phyloP scores from a whole-genome alignment of 2,329 filamentous ascomycete species.

The Fusarium sp. region DNA sequence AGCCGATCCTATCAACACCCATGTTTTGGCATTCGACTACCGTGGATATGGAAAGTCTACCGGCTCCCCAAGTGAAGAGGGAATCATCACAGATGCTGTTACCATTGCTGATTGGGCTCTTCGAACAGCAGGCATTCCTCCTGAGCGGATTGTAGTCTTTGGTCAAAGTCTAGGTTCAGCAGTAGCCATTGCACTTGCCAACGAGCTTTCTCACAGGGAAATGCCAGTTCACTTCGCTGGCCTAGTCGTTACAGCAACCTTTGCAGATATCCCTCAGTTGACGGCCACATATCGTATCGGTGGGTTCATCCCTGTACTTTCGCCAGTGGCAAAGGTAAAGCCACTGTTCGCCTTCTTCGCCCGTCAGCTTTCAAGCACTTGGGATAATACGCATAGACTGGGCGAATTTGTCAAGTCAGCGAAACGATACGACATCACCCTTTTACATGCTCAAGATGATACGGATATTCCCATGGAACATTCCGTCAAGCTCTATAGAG shows the following conservation, averaged over 20 bases:
- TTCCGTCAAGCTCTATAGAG: constrained; percentile 58
- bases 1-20: constrained; percentile 61
- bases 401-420: constrained; percentile 48
- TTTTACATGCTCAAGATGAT: constrained; percentile 59
- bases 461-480: constrained; percentile 58
- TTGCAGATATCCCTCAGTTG: constrained; percentile 59
- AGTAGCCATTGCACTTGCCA: constrained; percentile 49
- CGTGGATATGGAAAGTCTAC: constrained; percentile 67
- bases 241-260: constrained; percentile 61
- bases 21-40: constrained; percentile 70
- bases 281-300: constrained; percentile 64
- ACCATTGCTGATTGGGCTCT: constrained; percentile 65
- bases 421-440: constrained; percentile 51
- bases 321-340: constrained; percentile 61
- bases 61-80: constrained; percentile 65
- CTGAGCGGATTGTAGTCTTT: constrained; percentile 67
- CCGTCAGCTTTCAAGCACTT: constrained; percentile 56
- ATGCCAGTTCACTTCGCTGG: constrained; percentile 54
- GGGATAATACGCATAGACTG: constrained; percentile 57
- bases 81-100: constrained; percentile 64
- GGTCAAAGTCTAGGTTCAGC: constrained; percentile 68
- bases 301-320: constrained; percentile 48
- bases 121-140: constrained; percentile 61
- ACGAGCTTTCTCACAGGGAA: constrained; percentile 37
- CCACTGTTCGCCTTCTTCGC: constrained; percentile 54